phyloP scores from a whole-genome alignment of 192 early-diverging fungal genomes.

The Spinellus fusiger region DNA sequence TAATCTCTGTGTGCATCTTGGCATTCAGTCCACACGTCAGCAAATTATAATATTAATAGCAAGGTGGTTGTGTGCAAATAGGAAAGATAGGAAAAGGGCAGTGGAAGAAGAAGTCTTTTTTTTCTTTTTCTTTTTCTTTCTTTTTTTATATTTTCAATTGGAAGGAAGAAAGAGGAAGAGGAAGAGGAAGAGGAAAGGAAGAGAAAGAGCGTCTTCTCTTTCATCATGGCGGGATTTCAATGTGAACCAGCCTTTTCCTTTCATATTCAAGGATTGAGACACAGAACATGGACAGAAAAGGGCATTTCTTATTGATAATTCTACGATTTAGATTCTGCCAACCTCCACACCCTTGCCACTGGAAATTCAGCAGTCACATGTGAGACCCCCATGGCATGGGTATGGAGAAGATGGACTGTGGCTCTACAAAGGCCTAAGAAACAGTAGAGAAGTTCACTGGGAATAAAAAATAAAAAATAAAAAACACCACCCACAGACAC shows the following conservation, averaged over 20 bases:
- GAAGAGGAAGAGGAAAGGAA: background rate
- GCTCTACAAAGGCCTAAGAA: too few relatives aligned
- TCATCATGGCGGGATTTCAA: background rate
- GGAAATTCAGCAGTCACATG: too few relatives aligned
- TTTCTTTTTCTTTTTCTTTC: background rate
- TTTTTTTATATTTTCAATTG: background rate
- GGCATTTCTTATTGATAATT: too few relatives aligned
- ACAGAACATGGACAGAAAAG: background rate
- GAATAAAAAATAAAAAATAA: background rate
- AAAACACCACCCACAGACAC: background rate
- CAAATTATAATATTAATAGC: background rate
- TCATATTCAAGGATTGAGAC: background rate
- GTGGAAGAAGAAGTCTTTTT: background rate
- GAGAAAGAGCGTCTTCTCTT: background rate
- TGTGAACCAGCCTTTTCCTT: background rate
- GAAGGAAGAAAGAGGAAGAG: background rate
- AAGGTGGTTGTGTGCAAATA: background rate
- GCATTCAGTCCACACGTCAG: background rate
- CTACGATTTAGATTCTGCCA: background rate
- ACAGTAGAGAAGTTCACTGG: too few relatives aligned
- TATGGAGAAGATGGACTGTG: too few relatives aligned
- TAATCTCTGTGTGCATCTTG: constrained; percentile 33
- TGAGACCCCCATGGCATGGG: too few relatives aligned
- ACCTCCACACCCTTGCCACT: background rate
- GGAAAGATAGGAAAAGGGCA: background rate